Percentiles rank a stretch among this genome's conserved stretches.
Conservation (phyloP, 768 basidiomycete species). For the Candolleomyces aberdarensis region DNA sequence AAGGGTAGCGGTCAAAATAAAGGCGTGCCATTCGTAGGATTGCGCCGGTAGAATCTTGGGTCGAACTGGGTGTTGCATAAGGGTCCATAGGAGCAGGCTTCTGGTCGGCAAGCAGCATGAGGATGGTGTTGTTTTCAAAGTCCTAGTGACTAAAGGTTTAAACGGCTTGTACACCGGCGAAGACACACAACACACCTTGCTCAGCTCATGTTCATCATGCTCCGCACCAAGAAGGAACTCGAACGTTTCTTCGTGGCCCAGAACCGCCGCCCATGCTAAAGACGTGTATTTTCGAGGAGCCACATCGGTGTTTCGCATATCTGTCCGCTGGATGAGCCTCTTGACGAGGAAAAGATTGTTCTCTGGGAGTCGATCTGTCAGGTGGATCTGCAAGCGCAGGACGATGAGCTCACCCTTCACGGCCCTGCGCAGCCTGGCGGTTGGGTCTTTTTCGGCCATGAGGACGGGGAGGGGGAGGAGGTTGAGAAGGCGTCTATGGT, state of each 20-base stretch:
- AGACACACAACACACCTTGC: constrained; percentile 56
- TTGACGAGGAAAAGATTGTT: constrained; percentile 93
- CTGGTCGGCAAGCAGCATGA: constrained; percentile 88
- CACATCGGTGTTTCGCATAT: constrained; percentile 89
- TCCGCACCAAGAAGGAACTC: constrained; percentile 83
- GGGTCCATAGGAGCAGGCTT: constrained; percentile 49
- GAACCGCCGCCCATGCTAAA: constrained; percentile 86
- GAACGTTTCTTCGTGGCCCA: constrained; percentile 90
- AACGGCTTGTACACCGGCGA: not conserved
- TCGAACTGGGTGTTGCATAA: constrained; percentile 43
- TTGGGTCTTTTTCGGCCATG: constrained; percentile 84
- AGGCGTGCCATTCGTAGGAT: constrained; percentile 82
- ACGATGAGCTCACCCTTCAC: constrained; percentile 58
- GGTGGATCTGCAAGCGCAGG: constrained; percentile 1
- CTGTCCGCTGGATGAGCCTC: constrained; percentile 79
- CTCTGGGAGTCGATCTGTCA: constrained; percentile 46
- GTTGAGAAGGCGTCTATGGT: not conserved
- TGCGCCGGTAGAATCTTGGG: constrained; percentile 66
- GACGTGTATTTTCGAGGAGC: constrained; percentile 76
- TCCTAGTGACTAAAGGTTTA: constrained; percentile 50
- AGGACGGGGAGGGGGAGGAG: constrained; percentile 20
- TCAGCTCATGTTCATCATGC: constrained; percentile 92
- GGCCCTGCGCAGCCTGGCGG: constrained; percentile 70
- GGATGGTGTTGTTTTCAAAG: constrained; percentile 87
- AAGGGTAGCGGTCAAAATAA: constrained; percentile 84